Conservation (phyloP, 2,329 filamentous ascomycete genomes). For the Monilinia fructicola region DNA sequence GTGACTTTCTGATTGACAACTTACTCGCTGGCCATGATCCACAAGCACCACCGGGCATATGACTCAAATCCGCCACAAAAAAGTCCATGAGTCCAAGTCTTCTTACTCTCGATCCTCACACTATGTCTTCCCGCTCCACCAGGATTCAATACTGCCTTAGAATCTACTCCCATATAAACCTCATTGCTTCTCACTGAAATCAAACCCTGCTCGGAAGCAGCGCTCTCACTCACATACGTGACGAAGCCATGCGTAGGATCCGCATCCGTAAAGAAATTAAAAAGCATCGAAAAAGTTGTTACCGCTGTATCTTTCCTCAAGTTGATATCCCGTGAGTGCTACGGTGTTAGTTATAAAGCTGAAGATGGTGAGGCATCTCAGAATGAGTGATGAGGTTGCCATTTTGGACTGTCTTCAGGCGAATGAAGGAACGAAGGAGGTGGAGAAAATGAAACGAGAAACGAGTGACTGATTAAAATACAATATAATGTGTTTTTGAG, state of each 20-base stretch:
- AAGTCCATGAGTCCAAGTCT: slow-evolving; percentile 61
- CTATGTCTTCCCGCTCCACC: slow-evolving; percentile 46
- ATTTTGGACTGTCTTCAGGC: not conserved
- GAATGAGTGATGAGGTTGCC: slow-evolving; percentile 19
- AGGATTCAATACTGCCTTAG: slow-evolving; percentile 50
- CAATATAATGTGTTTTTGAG: not conserved
- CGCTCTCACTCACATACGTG: slow-evolving; percentile 9
- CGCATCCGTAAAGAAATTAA: slow-evolving; percentile 12
- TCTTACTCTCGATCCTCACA: slow-evolving; percentile 64
- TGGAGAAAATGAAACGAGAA: not conserved
- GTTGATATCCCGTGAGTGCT: slow-evolving; percentile 1
- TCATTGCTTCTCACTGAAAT: slow-evolving; percentile 42
- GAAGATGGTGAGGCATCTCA: slow-evolving; percentile 19
- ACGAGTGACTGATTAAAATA: slow-evolving; percentile 3
- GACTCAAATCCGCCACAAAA: slow-evolving; percentile 68
- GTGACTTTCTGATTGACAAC: slow-evolving; percentile 63
- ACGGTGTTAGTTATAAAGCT: not conserved
- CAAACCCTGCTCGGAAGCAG: slow-evolving; percentile 17
- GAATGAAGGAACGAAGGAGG: slow-evolving; percentile 6
- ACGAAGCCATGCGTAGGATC: slow-evolving; percentile 33
- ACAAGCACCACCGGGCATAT: slow-evolving; percentile 66
- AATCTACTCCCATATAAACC: slow-evolving; percentile 68
- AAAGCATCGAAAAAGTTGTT: not conserved
- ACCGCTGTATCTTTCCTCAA: not conserved
- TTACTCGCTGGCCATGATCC: slow-evolving; percentile 67